A percentile compares a stretch with the other conserved stretches of the same genome.
Evolutionary conservation across 2,329 filamentous ascomycete species (phyloP).

Genomic region (Fusarium buharicum): DNA sequence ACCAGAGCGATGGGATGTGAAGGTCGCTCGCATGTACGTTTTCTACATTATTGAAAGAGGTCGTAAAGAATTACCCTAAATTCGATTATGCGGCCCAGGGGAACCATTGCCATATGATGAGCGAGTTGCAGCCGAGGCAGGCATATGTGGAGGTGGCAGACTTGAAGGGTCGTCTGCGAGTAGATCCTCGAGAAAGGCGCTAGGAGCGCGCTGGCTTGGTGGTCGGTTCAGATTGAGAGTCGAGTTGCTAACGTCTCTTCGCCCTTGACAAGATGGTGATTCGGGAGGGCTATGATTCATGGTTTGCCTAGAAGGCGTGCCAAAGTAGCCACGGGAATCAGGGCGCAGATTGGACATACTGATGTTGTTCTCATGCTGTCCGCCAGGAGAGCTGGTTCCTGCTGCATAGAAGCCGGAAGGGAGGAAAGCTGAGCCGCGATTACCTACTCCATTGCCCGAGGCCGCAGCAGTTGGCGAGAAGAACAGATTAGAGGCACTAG

Average conservation of each 20-base stretch:
- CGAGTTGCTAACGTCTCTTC: constrained; percentile 68
- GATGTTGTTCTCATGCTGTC: constrained; percentile 64
- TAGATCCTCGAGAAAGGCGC: constrained; percentile 89
- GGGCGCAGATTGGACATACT: constrained; percentile 70
- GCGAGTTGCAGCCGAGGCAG: constrained; percentile 40
- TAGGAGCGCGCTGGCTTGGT: constrained; percentile 79
- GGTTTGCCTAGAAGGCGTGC: constrained; percentile 54
- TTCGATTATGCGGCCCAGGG: constrained; percentile 41
- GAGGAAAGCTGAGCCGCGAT: constrained; percentile 81
- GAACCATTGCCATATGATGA: constrained; percentile 39
- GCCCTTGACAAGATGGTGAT: constrained; percentile 67
- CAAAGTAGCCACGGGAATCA: constrained; percentile 63
- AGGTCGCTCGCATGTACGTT: constrained; percentile 22
- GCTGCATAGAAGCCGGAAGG: constrained; percentile 92
- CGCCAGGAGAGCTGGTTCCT: constrained; percentile 63
- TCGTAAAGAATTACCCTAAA: constrained; percentile 31
- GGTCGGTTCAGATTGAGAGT: constrained; percentile 71
- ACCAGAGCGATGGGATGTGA: constrained; percentile 19
- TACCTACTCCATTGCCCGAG: constrained; percentile 69
- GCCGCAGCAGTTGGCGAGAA: constrained; percentile 90
- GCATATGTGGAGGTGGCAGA: constrained; percentile 59
- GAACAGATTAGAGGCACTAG: constrained; percentile 80
- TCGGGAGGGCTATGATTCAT: constrained; percentile 68
- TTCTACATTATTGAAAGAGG: constrained; percentile 21
- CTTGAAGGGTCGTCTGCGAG: constrained; percentile 76